These are phyloP conservation scores for Cyanidioschyzon merolae DNA, from an alignment of 23 red algal genomes.

Conservation along the genomic window DNA sequence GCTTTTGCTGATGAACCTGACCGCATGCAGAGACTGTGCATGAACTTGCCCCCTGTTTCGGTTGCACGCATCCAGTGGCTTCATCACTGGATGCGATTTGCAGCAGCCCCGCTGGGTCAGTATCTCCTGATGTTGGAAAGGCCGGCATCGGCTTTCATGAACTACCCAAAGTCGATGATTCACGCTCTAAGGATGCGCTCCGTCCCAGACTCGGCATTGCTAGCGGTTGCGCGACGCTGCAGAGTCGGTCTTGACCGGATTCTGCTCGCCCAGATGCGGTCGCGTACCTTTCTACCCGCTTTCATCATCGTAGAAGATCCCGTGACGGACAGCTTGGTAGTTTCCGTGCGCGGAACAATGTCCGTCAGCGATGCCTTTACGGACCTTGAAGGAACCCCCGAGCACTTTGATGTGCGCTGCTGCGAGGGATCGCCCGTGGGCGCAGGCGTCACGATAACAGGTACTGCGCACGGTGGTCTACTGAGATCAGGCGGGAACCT, in stretches of 20 bases:
- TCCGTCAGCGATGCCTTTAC: conserved; percentile 20
- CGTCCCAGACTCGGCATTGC: not conserved
- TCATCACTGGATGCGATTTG: conserved; percentile 14
- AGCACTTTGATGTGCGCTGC: conserved; percentile 7
- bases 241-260: not conserved
- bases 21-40: conserved; percentile 11
- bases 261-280: not conserved
- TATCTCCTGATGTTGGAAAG: conserved; percentile 5
- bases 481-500: conserved; percentile 13
- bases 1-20: conserved; percentile 8
- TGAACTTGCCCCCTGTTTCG: not conserved
- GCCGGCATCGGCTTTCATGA: not conserved
- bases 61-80: not conserved
- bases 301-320: conserved; percentile 6
- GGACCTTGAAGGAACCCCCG: conserved; percentile 19
- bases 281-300: not conserved
- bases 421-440: not conserved
- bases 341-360: conserved; percentile 24
- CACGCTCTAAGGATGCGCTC: not conserved
- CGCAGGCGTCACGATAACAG: not conserved
- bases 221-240: conserved; percentile 12
- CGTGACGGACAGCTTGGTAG: conserved; percentile 21
- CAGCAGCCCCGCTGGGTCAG: conserved; percentile 5
- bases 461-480: conserved; percentile 19
- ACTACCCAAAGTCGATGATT: not conserved